These are phyloP conservation scores for Hypomyces rosellus DNA, from an alignment of 2,329 filamentous ascomycete genomes.

Conservation along the genomic window DNA sequence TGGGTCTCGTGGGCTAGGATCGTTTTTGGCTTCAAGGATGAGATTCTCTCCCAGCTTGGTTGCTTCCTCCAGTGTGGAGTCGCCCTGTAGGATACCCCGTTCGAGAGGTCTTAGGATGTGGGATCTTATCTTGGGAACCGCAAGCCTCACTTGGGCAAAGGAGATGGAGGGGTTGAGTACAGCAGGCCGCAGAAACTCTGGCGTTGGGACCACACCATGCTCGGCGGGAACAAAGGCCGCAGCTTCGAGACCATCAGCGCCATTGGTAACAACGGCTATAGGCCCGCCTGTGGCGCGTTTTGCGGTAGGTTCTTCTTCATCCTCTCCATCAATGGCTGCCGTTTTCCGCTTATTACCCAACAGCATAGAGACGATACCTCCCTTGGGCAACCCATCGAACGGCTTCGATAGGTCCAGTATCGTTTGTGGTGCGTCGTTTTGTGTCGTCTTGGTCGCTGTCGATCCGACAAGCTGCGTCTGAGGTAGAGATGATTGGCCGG, in stretches of 20 bases:
- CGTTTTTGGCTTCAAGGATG: slow-evolving; percentile 85
- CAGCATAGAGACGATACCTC: slow-evolving; percentile 77
- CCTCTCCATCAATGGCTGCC: slow-evolving; percentile 65
- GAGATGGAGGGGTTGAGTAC: slow-evolving; percentile 76
- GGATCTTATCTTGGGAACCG: slow-evolving; percentile 77
- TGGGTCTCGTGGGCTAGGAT: slow-evolving; percentile 69
- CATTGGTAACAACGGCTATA: slow-evolving; percentile 68
- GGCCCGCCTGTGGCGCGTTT: slow-evolving; percentile 59
- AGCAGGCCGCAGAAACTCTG: slow-evolving; percentile 82
- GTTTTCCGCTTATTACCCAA: slow-evolving; percentile 91
- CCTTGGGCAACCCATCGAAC: slow-evolving; percentile 85
- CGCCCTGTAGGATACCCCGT: slow-evolving; percentile 49
- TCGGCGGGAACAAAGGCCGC: slow-evolving; percentile 56
- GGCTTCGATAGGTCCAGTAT: slow-evolving; percentile 88
- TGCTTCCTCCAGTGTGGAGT: slow-evolving; percentile 53
- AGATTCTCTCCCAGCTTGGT: slow-evolving; percentile 60
- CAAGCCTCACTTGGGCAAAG: slow-evolving; percentile 76
- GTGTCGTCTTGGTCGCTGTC: slow-evolving; percentile 54
- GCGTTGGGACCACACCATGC: slow-evolving; percentile 59
- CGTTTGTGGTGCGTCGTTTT: slow-evolving; percentile 70
- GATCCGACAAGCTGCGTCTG: slow-evolving; percentile 82
- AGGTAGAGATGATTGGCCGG: slow-evolving; percentile 79
- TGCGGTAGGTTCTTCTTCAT: slow-evolving; percentile 54
- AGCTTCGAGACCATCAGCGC: slow-evolving; percentile 69
- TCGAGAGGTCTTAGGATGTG: slow-evolving; percentile 80